Percentiles rank a stretch among this genome's conserved stretches.
phyloP scores from a whole-genome alignment of 805 yeast genomes.

The Candida krabiensis region DNA sequence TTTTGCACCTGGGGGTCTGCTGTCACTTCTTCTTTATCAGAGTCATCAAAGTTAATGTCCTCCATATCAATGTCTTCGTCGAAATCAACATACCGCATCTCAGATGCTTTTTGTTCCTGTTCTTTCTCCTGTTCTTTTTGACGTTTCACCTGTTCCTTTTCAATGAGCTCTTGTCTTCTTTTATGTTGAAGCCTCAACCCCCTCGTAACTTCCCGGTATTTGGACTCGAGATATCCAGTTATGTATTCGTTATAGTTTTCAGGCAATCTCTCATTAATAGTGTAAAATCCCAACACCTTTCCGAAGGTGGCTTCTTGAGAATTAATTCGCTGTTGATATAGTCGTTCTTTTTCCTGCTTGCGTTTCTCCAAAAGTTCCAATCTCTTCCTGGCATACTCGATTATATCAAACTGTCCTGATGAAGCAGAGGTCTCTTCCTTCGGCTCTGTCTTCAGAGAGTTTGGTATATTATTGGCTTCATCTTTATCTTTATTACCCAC shows the following conservation, averaged over 20 bases:
- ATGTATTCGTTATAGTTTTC: conserved; percentile 21
- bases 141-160: conserved; percentile 29
- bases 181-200: conserved; percentile 35
- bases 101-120: conserved; percentile 15
- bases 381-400: conserved; percentile 54
- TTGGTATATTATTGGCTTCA: conserved; percentile 3
- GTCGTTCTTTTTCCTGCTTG: conserved; percentile 33
- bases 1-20: no score
- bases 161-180: conserved; percentile 28
- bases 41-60: conserved; percentile 21
- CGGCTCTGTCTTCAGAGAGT: no score
- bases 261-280: conserved; percentile 23
- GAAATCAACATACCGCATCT: conserved; percentile 19
- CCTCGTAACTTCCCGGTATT: conserved; percentile 21
- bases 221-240: conserved; percentile 14
- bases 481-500: conserved; percentile 2
- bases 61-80: conserved; percentile 34
- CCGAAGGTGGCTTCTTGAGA: conserved; percentile 35
- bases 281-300: conserved; percentile 32
- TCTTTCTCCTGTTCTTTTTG: conserved; percentile 26
- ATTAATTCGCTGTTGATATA: conserved; percentile 31
- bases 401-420: conserved; percentile 48
- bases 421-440: conserved; percentile 1
- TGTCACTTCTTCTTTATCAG: conserved; percentile 5
- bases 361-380: conserved; percentile 36